These are phyloP conservation scores for Malassezia globosa DNA, from an alignment of 1,284 basidiomycete species.

Conservation along the genomic window DNA sequence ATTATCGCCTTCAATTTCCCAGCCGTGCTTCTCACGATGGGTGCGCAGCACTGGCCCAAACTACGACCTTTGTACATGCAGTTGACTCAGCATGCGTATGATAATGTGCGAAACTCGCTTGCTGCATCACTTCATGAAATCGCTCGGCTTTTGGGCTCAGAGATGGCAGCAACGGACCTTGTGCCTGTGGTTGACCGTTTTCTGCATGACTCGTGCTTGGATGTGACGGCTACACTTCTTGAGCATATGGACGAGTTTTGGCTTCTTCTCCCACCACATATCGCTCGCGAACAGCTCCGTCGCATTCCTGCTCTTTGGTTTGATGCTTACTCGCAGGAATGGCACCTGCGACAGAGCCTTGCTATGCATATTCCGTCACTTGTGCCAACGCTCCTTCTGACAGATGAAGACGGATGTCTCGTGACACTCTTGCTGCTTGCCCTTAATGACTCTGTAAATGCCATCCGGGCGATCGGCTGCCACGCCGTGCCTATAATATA, in stretches of 20 bases:
- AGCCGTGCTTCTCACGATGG: constrained; percentile 75
- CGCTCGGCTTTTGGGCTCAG: constrained; percentile 68
- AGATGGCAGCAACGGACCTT: constrained; percentile 61
- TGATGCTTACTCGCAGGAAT: constrained; percentile 57
- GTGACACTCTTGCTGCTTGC: constrained; percentile 56
- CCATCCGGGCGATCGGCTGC: constrained; percentile 69
- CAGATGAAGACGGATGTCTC: constrained; percentile 42
- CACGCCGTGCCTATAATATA: constrained; percentile 25
- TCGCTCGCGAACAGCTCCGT: constrained; percentile 54
- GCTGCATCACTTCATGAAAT: constrained; percentile 81
- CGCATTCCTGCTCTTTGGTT: constrained; percentile 58
- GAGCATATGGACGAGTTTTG: constrained; percentile 50
- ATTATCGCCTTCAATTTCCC: constrained; percentile 91
- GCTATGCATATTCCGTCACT: constrained; percentile 55
- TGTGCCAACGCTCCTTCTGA: constrained; percentile 47
- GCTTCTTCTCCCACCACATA: constrained; percentile 52
- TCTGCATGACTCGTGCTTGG: constrained; percentile 56
- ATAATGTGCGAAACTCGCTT: constrained; percentile 62
- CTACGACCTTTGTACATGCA: constrained; percentile 61
- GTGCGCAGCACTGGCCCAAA: constrained; percentile 62
- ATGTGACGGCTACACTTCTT: constrained; percentile 55
- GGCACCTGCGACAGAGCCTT: constrained; percentile 69
- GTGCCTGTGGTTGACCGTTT: constrained; percentile 53
- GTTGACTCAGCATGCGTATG: constrained; percentile 53
- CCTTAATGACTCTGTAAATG: constrained; percentile 67